These are phyloP conservation scores for Eragrostis tef DNA, from an alignment of 202 grass and related monocot genomes.

Conservation along the genomic window DNA sequence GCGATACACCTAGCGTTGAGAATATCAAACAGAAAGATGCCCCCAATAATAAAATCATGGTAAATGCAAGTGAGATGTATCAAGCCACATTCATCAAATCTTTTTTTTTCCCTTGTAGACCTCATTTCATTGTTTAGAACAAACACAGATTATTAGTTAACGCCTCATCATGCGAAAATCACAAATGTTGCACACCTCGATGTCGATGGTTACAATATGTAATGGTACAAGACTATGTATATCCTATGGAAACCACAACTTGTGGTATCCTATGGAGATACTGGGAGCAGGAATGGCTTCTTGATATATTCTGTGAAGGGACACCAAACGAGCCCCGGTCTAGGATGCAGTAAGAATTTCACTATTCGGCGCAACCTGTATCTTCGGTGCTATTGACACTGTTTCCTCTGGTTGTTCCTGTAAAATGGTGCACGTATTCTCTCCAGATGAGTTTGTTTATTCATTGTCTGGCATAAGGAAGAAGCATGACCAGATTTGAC, in stretches of 20 bases:
- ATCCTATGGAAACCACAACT: too few species aligned
- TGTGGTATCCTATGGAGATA: conserved; percentile 1
- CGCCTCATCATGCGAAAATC: background rate
- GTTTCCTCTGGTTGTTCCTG: conserved; percentile 50
- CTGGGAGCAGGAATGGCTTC: background rate
- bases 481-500: background rate
- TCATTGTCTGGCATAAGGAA: background rate
- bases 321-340: background rate
- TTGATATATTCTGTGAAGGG: background rate
- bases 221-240: conserved; percentile 13
- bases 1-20: background rate
- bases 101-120: background rate
- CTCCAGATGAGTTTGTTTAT: conserved; percentile 19
- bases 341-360: conserved; percentile 55
- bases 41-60: background rate
- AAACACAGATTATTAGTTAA: conserved; percentile 8
- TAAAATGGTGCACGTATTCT: conserved; percentile 15
- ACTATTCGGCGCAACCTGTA: conserved; percentile 3
- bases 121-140: background rate
- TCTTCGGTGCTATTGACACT: conserved; percentile 7
- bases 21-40: background rate
- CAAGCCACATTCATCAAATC: background rate
- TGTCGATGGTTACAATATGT: background rate
- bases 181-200: background rate
- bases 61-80: background rate